Conservation (phyloP, 257 asterid genomes). For the Sherardia arvensis region DNA sequence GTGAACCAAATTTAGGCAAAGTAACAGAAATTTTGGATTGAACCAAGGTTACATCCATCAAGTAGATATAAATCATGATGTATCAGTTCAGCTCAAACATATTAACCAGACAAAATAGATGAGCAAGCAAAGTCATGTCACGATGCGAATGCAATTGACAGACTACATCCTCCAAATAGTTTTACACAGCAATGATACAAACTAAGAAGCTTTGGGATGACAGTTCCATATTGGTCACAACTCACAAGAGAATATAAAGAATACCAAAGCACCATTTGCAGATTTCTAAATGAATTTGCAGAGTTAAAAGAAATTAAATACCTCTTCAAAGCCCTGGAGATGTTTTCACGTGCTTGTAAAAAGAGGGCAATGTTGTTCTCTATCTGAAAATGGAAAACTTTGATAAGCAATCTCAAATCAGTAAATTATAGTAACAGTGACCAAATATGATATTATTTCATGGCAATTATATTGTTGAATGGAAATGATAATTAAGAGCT, state of each 20-base stretch:
- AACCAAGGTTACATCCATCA: background rate
- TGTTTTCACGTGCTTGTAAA: constrained; percentile 67
- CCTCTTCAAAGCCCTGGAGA: constrained; percentile 54
- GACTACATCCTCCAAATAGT: background rate
- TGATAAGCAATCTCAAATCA: background rate
- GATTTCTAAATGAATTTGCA: background rate
- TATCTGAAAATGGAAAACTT: constrained; percentile 34
- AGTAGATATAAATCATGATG: background rate
- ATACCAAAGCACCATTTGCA: background rate
- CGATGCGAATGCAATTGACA: too few relatives aligned
- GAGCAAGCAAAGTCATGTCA: background rate
- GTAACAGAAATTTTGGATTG: background rate
- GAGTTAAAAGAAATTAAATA: constrained; percentile 21
- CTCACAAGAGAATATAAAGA: background rate
- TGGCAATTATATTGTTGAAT: background rate
- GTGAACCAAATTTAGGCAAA: background rate
- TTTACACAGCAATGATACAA: background rate
- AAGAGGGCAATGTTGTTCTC: constrained; percentile 65
- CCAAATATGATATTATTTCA: background rate
- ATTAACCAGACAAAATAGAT: background rate
- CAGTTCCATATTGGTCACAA: background rate
- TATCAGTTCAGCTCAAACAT: background rate
- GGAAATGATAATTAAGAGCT: background rate
- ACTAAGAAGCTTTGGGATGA: background rate
- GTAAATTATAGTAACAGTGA: background rate